phyloP scores from a whole-genome alignment of 2,329 filamentous ascomycete species.

The Epichloe baconii region DNA sequence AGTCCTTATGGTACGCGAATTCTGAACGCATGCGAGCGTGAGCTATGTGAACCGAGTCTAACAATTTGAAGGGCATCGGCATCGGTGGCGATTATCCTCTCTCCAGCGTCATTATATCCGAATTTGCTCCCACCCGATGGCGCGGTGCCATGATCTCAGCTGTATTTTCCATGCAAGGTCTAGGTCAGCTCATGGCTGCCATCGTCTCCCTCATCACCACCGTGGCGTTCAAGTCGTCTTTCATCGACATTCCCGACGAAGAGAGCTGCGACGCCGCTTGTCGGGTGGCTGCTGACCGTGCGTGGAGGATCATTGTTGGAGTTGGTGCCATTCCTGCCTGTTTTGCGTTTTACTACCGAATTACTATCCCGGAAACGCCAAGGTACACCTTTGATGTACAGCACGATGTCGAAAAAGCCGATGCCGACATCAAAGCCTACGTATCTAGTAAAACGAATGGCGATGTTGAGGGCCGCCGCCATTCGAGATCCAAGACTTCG shows the following conservation, averaged over 20 bases:
- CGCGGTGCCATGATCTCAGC: constrained; percentile 72
- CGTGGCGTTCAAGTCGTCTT: constrained; percentile 44
- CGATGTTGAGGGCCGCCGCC: constrained; percentile 33
- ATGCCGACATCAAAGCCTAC: constrained; percentile 55
- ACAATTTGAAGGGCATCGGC: constrained; percentile 43
- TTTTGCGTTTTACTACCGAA: constrained; percentile 71
- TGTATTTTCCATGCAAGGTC: constrained; percentile 75
- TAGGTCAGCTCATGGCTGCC: constrained; percentile 63
- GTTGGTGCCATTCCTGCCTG: constrained; percentile 67
- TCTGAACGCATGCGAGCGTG: neutral
- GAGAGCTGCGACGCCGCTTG: constrained; percentile 47
- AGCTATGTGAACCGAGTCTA: neutral
- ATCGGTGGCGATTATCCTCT: constrained; percentile 77
- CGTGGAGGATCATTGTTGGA: constrained; percentile 72
- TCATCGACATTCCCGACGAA: constrained; percentile 27
- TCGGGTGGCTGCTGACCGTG: constrained; percentile 59
- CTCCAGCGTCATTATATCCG: constrained; percentile 67
- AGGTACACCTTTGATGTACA: constrained; percentile 73
- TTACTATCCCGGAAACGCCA: constrained; percentile 76
- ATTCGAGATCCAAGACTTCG: constrained; percentile 38
- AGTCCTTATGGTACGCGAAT: constrained; percentile 48
- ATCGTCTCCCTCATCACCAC: constrained; percentile 59
- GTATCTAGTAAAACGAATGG: constrained; percentile 34
- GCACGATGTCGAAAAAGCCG: constrained; percentile 61
- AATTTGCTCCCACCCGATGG: constrained; percentile 75